phyloP scores from a whole-genome alignment of 2,329 filamentous ascomycete genomes.

The Phyllosticta citrichinensis region DNA sequence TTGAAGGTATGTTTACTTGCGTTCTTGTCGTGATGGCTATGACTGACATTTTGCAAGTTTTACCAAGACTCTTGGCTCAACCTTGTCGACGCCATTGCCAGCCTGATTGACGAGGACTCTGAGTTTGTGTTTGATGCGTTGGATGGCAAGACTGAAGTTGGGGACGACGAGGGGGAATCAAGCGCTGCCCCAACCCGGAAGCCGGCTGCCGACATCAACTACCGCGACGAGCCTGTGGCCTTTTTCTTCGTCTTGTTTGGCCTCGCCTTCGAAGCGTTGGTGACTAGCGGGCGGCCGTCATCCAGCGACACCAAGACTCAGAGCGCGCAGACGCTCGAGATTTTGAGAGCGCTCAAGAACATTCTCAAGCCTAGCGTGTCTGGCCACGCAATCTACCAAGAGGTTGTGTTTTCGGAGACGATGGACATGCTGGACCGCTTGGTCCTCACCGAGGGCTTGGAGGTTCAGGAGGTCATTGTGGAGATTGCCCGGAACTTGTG shows the following conservation, averaged over 20 bases:
- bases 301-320: conserved; percentile 24
- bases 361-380: conserved; percentile 91
- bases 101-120: conserved; percentile 93
- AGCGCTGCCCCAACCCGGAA: conserved; percentile 13
- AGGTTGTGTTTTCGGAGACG: conserved; percentile 91
- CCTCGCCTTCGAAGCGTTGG: conserved; percentile 89
- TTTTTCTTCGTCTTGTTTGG: conserved; percentile 99
- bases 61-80: conserved; percentile 98
- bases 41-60: conserved; percentile 44
- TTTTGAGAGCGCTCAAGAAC: conserved; percentile 84
- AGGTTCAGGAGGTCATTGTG: conserved; percentile 86
- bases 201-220: conserved; percentile 66
- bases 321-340: conserved; percentile 74
- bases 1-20: conserved; percentile 45
- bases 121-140: conserved; percentile 95
- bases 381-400: conserved; percentile 91
- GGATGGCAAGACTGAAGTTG: conserved; percentile 57
- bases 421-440: conserved; percentile 92
- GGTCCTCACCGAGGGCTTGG: conserved; percentile 79
- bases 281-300: conserved; percentile 60
- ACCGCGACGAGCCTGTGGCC: conserved; percentile 91
- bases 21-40: background rate
- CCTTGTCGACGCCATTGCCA: conserved; percentile 92
- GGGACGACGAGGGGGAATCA: conserved; percentile 15
- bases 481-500: conserved; percentile 87